Conservation (phyloP, 23 red algal genomes). For the Gracilaria vermiculophylla region DNA sequence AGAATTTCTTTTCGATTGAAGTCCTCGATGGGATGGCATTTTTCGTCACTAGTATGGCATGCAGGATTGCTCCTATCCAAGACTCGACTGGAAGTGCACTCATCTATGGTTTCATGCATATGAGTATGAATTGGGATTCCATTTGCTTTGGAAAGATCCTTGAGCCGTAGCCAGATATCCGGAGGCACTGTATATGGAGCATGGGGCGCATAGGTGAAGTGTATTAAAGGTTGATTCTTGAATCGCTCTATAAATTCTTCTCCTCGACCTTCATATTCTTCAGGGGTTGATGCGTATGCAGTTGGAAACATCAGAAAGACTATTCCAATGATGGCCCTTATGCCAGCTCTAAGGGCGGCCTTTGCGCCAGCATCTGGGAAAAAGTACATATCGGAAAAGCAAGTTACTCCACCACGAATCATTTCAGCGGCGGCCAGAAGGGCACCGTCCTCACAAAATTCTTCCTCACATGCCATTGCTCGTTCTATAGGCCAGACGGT, state of each 20-base stretch:
- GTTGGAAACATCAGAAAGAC: constrained; percentile 80
- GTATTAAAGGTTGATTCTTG: constrained; percentile 43
- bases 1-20: constrained; percentile 78
- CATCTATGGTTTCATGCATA: constrained; percentile 92
- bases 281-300: constrained; percentile 38
- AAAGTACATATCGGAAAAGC: constrained; percentile 97
- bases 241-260: constrained; percentile 27
- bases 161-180: constrained; percentile 43
- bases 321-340: constrained; percentile 89
- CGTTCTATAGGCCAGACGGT: constrained; percentile 90
- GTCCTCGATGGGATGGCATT: constrained; percentile 76
- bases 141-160: constrained; percentile 13
- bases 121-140: constrained; percentile 84
- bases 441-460: constrained; percentile 85
- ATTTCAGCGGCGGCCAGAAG: constrained; percentile 82
- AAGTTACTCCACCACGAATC: constrained; percentile 83
- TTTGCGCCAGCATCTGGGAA: constrained; percentile 64
- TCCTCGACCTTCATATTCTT: constrained; percentile 75
- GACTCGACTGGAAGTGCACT: constrained; percentile 58
- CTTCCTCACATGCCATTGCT: constrained; percentile 48
- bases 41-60: constrained; percentile 80
- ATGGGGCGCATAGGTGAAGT: constrained; percentile 93
- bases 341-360: constrained; percentile 60
- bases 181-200: constrained; percentile 92
- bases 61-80: constrained; percentile 65